These are phyloP conservation scores for Tagetes patula DNA, from an alignment of 129 eudicot genomes.

Conservation along the genomic window DNA sequence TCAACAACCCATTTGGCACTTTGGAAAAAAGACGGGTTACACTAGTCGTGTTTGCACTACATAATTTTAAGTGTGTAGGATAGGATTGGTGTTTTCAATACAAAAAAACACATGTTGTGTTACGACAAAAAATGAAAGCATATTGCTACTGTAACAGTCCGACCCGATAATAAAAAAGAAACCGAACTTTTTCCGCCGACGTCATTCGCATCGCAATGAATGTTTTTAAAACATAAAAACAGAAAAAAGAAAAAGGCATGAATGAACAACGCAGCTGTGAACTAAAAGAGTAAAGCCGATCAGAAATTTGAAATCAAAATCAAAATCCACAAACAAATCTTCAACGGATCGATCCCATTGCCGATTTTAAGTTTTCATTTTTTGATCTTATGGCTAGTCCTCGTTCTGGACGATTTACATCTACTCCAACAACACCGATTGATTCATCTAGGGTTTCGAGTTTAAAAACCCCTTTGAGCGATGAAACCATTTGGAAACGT, in stretches of 20 bases:
- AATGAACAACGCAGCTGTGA: conserved; percentile 22
- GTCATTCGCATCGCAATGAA: conserved; percentile 2
- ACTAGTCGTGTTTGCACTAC: too few relatives aligned
- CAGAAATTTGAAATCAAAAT: background rate
- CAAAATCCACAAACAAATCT: conserved; percentile 12
- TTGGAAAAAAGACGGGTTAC: too few relatives aligned
- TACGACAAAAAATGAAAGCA: too few relatives aligned
- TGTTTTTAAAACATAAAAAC: background rate
- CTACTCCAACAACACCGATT: conserved; percentile 41
- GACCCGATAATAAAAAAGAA: background rate
- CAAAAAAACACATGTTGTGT: too few relatives aligned
- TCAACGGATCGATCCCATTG: conserved; percentile 28
- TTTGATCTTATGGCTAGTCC: conserved; percentile 52
- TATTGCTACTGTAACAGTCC: background rate
- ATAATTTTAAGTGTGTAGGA: too few relatives aligned
- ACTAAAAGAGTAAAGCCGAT: conserved; percentile 16
- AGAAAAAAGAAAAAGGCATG: background rate
- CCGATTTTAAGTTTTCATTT: background rate
- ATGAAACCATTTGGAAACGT: conserved; percentile 85
- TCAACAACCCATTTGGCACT: too few relatives aligned
- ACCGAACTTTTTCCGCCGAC: background rate
- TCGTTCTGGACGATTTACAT: conserved; percentile 46
- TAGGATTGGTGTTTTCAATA: too few relatives aligned
- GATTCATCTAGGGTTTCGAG: conserved; percentile 62
- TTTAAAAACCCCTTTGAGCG: conserved; percentile 51